Conservation (phyloP, 2,329 filamentous ascomycete genomes). For the Knufia fluminis region DNA sequence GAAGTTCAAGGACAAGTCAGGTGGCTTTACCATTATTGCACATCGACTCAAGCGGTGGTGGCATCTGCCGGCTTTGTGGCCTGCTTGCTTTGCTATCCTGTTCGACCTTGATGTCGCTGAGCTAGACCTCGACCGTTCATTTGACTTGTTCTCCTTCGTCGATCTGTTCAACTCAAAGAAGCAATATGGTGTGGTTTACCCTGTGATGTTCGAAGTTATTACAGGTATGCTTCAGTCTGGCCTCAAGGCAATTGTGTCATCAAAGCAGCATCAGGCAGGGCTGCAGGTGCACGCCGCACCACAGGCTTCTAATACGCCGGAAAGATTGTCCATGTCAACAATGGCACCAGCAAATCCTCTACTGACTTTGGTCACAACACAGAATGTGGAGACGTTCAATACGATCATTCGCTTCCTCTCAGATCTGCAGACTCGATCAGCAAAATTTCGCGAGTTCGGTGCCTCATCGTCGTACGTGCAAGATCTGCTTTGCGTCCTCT, state of each 20-base stretch:
- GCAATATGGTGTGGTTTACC: constrained; percentile 58
- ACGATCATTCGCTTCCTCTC: constrained; percentile 70
- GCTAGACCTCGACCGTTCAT: constrained; percentile 61
- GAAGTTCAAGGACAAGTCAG: constrained; percentile 78
- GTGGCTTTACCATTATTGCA: constrained; percentile 79
- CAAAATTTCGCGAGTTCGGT: constrained; percentile 73
- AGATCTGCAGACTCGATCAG: constrained; percentile 67
- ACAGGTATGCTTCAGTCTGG: constrained; percentile 81
- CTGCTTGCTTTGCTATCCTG: constrained; percentile 75
- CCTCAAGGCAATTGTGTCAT: constrained; percentile 57
- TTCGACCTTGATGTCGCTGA: constrained; percentile 74
- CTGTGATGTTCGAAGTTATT: constrained; percentile 71
- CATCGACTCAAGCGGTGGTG: constrained; percentile 78
- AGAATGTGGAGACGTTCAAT: constrained; percentile 59
- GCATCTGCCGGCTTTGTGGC: constrained; percentile 77
- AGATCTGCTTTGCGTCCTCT: constrained; percentile 68
- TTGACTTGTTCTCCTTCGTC: constrained; percentile 65
- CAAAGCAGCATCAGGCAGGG: constrained; percentile 37
- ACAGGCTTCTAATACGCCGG: constrained; percentile 26
- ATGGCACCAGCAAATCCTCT: constrained; percentile 23
- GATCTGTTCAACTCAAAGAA: constrained; percentile 55
- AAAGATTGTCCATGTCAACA: constrained; percentile 22
- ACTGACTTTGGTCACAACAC: constrained; percentile 30
- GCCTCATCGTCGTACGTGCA: constrained; percentile 72
- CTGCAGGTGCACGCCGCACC: constrained; percentile 11